Evolutionary conservation across 306 rosid genomes (phyloP).

Genomic region (Malus asiatica): DNA sequence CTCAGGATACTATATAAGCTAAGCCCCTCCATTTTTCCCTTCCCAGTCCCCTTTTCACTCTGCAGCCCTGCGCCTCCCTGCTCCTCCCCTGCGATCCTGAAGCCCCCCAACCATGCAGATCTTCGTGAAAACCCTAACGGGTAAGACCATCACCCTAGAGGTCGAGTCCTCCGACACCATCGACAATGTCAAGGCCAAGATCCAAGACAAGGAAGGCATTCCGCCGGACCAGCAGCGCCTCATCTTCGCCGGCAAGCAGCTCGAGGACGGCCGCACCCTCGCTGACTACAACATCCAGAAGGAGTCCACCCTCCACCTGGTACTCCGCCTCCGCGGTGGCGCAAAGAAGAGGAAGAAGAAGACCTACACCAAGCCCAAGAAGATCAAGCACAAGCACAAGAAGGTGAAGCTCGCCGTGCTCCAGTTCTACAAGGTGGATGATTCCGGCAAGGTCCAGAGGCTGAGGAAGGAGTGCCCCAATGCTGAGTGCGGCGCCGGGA

Average conservation of each 20-base stretch:
- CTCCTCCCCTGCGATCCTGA: neutral
- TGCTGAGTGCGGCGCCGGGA: conserved; percentile 82
- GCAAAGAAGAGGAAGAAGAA: conserved; percentile 97
- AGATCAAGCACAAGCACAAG: conserved; percentile 95
- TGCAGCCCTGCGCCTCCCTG: neutral
- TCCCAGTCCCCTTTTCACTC: neutral
- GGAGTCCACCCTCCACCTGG: conserved; percentile 84
- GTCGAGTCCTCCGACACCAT: conserved; percentile 89
- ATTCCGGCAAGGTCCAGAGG: conserved; percentile 81
- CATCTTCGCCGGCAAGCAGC: conserved; percentile 92
- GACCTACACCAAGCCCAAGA: conserved; percentile 94
- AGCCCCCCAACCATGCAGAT: conserved; percentile 58
- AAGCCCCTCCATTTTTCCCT: neutral
- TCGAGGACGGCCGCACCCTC: conserved; percentile 90
- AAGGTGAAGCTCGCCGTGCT: conserved; percentile 84
- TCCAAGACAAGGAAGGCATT: conserved; percentile 92
- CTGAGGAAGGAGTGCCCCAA: conserved; percentile 92
- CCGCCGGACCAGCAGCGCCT: conserved; percentile 96
- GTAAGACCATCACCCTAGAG: conserved; percentile 88
- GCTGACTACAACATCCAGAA: conserved; percentile 96
- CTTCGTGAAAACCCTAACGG: conserved; percentile 95
- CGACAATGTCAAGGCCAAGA: conserved; percentile 87
- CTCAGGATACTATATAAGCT: neutral
- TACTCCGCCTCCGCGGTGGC: conserved; percentile 90
- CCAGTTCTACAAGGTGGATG: conserved; percentile 87